Evolutionary conservation across 2,329 filamentous ascomycete genomes (phyloP), one percentile per base, ranked within the genome.

Genomic region (Aspergillus cejpii): DNA sequence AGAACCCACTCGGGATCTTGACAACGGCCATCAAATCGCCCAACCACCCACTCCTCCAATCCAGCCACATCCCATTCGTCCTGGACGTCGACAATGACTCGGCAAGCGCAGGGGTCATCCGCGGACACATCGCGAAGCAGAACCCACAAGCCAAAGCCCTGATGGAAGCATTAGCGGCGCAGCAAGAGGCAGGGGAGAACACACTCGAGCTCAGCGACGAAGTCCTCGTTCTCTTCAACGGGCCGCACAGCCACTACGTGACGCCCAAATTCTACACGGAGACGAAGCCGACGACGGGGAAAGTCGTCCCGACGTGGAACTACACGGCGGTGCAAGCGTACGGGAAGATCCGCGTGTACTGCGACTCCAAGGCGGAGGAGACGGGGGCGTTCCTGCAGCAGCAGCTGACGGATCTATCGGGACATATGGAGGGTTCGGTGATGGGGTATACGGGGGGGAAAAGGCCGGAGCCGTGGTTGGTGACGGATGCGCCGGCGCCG

Each of bases 291-390:
- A 59, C 56, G 0, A 80, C 75, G 0, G 81, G 74, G 8, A 85
- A 85, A 53, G 81, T 84, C 0, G 82, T 83, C 4, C 81, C 81
- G 0, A 86, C 82, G 0, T 85, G 82, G 83, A 81, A 86, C 61
- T 86, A 85, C 54, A 70, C 78, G 0, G 80, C 81, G 0, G 81
- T 74, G 0, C 79, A 85, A 61, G 78, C 71, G 0, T 84, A 84
- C 52, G 82, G 82, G 1, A 71, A 62, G 1, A 76, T 77, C 1
- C 75, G 49, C 0, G 63, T 84, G 3, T 78, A 74, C 50, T 74
- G 66, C 45, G 75, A 84, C 44, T 55, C 73, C 5, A 69, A 70
- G 37, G 59, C 70, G 0, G 54, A 64, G 0, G 69, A 73, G 17
- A 77, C 78, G 0, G 56, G 59, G 0, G 47, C 50, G 0, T 84